Base-by-base conservation (phyloP, 306 rosid species). In the Fragaria ananassa region DNA sequence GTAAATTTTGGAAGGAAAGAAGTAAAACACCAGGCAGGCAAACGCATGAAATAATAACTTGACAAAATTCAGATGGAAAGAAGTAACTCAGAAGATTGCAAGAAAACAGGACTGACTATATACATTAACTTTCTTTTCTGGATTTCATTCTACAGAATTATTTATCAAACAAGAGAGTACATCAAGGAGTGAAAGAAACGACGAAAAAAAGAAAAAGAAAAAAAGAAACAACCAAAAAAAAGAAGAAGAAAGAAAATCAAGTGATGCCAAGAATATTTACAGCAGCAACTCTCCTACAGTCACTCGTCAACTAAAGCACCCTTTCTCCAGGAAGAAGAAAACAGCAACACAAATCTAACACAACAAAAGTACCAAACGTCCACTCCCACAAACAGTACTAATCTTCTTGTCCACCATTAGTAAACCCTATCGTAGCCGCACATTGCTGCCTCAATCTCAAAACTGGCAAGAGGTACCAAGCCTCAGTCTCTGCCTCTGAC, bases 381-480 rank as follows among this genome's bases (percentile, higher is more conserved):
- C 86, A 74, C 80, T 76, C 84, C 83, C 84, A 42, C 64, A 85
- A 85, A 69, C 84, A 37, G 88, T 80, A 79, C 79, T 76, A 81
- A 76, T 82, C 74, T 85, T 82, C 76, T 79, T 81, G 42, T 78
- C 77, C 81, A 46, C 18, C 84, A 78, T 82, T 76, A 72, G 75
- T 71, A 54, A 73, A 67, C 84, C 51, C 91, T 80, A 84, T 68
- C 74, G 50, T 57, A 83, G 70, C 85, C 81, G 64, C 53, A 76
- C 79, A 44, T 79, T 67, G 57, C 56, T 76, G 70, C 77, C 88
- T 81, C 86, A 77, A 61, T 82, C 74, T 93, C 97, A 95, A 92
- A 95, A 95, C 92, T 95, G 97, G 97, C 99, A 95, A 46, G 99
- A 95, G 65, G 98, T 95, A 79, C 99, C 99, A 50, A 95, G 98